Evolutionary conservation across 78 protist genomes (phyloP), one percentile per base, ranked within the genome.

Genomic region (Bodo saltans): DNA sequence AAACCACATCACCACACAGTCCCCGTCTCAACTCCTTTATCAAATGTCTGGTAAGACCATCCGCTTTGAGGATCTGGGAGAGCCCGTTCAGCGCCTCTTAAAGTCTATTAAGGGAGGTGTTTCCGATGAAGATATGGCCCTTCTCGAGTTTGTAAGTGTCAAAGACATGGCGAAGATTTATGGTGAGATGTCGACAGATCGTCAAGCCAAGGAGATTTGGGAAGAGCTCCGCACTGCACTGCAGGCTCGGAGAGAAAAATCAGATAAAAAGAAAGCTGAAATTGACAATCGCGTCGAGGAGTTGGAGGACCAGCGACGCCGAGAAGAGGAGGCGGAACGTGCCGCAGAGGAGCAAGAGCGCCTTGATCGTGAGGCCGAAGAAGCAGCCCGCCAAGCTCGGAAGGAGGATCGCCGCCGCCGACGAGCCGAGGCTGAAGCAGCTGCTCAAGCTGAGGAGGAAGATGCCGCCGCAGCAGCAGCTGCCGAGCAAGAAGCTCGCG

Each of bases 1-100:
- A 23, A 40, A 47, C 25, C 26, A 8, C 27, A 74, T 8, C 27
- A 47, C 11, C 25, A 47, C 25, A 21, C 25, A 74, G 25, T 23
- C 32, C 67, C 39, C 75, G 39, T 23, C 34, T 12, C 23, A 23
- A 72, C 23, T 23, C 35, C 17, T 25, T 17, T 38, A 17, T 26
- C 17, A 72, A 23, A 72, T 23, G 23, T 26, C 75, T 23, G 23
- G 12, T 12, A 23, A 17, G 69, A 76, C 70, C 23, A 76, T 76
- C 60, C 67, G 81, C 29, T 76, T 76, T 38, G 81, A 76, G 81
- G 81, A 76, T 12, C 42, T 76, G 81, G 81, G 81, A 2, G n/a
- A 1, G 40, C 81, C 81, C 52, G 34, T 76, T 27, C 81, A 76
- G 35, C 4, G 42, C 69, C 81, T 76, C 28, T 27, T 76, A 8